Evolutionary conservation across 768 basidiomycete species (phyloP).

Genomic region (Hypsizygus marmoreus): DNA sequence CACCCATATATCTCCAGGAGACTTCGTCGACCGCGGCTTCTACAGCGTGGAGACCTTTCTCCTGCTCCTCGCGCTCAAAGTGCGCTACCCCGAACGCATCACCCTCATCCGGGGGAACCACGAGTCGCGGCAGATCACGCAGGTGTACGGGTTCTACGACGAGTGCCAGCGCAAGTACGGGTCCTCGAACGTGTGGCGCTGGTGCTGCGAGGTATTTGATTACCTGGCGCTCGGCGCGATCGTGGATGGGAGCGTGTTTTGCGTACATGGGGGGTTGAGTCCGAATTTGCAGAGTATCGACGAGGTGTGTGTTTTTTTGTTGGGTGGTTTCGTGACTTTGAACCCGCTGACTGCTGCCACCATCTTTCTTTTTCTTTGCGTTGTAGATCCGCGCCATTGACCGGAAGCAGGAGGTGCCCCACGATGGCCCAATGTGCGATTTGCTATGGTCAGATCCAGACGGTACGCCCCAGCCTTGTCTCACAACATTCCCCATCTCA

Average conservation of each 20-base stretch:
- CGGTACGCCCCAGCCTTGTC: slow-evolving; percentile 48
- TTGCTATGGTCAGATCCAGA: slow-evolving; percentile 99
- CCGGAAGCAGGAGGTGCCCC: slow-evolving; percentile 95
- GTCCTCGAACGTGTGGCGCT: slow-evolving; percentile 91
- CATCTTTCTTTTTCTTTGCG: not conserved
- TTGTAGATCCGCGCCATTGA: slow-evolving; percentile 89
- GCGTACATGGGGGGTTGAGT: slow-evolving; percentile 95
- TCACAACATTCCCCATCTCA: not conserved
- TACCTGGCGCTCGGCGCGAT: slow-evolving; percentile 93
- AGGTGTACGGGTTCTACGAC: slow-evolving; percentile 94
- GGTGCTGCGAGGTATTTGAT: slow-evolving; percentile 99
- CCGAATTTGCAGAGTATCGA: slow-evolving; percentile 86
- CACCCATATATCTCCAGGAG: slow-evolving; percentile 54
- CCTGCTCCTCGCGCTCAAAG: slow-evolving; percentile 91
- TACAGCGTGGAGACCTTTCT: slow-evolving; percentile 97
- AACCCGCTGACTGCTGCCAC: slow-evolving; percentile 1
- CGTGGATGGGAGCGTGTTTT: slow-evolving; percentile 96
- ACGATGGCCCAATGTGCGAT: slow-evolving; percentile 99
- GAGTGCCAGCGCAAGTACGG: slow-evolving; percentile 98
- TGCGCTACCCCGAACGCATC: slow-evolving; percentile 96
- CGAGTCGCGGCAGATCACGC: slow-evolving; percentile 96
- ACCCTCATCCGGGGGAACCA: slow-evolving; percentile 98
- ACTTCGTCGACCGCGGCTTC: slow-evolving; percentile 97
- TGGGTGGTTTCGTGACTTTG: slow-evolving; percentile 1
- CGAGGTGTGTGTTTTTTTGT: slow-evolving; percentile 56